These are phyloP conservation scores for Millerozyma acaciae DNA, from an alignment of 805 yeast genomes.

Conservation along the genomic window DNA sequence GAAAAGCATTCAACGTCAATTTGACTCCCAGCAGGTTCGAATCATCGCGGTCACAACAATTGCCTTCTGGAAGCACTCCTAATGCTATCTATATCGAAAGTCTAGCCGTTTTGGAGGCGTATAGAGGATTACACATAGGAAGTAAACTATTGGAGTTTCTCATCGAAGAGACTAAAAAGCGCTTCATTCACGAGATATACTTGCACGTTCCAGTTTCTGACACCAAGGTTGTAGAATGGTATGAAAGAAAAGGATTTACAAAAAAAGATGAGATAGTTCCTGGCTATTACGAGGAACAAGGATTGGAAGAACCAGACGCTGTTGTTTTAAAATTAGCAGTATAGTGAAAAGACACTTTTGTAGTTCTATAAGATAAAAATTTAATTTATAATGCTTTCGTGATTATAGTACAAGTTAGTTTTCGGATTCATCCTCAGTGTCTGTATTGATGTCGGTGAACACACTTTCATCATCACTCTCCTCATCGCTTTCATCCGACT, in stretches of 20 bases:
- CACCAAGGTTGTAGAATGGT: constrained; percentile 46
- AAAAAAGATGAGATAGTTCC: constrained; percentile 29
- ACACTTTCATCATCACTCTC: constrained; percentile 36
- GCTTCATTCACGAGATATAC: constrained; percentile 50
- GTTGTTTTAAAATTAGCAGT: constrained; percentile 29
- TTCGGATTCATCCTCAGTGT: constrained; percentile 41
- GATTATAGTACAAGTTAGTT: constrained; percentile 7
- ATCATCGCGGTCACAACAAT: constrained; percentile 16
- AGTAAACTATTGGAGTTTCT: constrained; percentile 52
- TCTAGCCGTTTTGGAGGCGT: constrained; percentile 63
- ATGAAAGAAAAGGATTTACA: constrained; percentile 46
- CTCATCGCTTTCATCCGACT: constrained; percentile 36
- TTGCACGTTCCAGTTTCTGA: constrained; percentile 51
- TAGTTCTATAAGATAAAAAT: constrained; percentile 2
- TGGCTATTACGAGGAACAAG: constrained; percentile 47
- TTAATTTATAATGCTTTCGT: background rate
- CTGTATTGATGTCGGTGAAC: constrained; percentile 44
- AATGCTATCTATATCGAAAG: constrained; percentile 61
- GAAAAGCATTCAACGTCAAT: constrained; percentile 44
- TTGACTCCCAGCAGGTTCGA: constrained; percentile 32
- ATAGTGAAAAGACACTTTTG: constrained; percentile 8
- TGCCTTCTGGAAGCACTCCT: constrained; percentile 34
- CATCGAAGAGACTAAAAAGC: constrained; percentile 50
- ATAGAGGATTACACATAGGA: constrained; percentile 63
- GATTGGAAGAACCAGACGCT: constrained; percentile 48